Base-by-base conservation (phyloP, 495 filamentous ascomycete genomes). In the Tuber magnatum region DNA sequence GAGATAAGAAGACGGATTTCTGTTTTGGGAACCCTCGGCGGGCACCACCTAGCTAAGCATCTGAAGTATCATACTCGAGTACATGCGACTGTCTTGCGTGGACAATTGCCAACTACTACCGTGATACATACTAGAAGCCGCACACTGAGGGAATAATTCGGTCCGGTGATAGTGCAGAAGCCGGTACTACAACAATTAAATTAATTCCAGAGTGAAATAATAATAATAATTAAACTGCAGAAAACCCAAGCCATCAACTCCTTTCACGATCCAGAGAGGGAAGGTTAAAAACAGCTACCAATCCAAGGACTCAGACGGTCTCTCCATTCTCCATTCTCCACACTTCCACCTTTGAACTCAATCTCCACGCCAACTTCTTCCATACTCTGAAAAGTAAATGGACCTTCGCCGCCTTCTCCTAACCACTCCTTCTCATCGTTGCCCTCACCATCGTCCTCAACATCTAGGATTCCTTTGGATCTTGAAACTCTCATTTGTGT, bases 271-370 rank as follows among this genome's bases (percentile, higher is more conserved):
- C 51, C 28, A 18, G 4, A 35, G 14, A 35, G 56, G 28, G 14
- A 65, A 18, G 28, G 18, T 73, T 81, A 90, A 74, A 90, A 79
- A 74, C 87, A 87, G 77, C 84, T 84, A 20, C 87, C 91, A 78
- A 98, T 89, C 96, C 96, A 99, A 75, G 88, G 88, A 87, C 93
- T 94, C 93, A 87, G 32, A 88, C 90, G 72, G 35, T 86, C 82
- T 69, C 83, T 84, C 71, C 85, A 83, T 32, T 91, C 90, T 42
- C 87, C 88, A n/a, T 89, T 91, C 56, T 90, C 83, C 39, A 93
- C 91, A 83, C 90, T 93, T 4, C 94, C 94, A 28, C 93, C 92
- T 39, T 90, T 83, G 38, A 98, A 91, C 48, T 91, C 89, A 39
- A 99, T 90, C 76, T 88, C 86, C 44, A 97, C 88, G 77, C 92